Percentiles rank a stretch among this genome's conserved stretches.
These are phyloP conservation scores for Citrullus mucosospermus DNA, from an alignment of 306 rosid genomes.

Conservation along the genomic window DNA sequence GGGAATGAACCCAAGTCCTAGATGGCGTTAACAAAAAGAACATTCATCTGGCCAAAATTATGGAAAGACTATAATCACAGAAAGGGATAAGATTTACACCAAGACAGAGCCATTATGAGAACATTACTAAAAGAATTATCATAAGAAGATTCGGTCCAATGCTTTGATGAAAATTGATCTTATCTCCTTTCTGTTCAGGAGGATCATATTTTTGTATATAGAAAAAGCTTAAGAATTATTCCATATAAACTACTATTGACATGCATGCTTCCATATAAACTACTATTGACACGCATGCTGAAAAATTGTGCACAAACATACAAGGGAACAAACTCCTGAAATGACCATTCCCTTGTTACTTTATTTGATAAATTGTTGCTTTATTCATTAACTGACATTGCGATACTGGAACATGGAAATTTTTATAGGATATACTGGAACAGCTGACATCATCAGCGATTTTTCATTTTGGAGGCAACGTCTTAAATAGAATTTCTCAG, in stretches of 20 bases:
- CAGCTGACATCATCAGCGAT: constrained; percentile 58
- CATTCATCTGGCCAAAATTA: not conserved
- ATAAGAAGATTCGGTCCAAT: not conserved
- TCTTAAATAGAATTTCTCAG: constrained; percentile 49
- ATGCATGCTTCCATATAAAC: not conserved
- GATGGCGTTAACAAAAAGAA: not conserved
- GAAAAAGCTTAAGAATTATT: not conserved
- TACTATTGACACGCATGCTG: not conserved
- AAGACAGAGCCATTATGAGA: not conserved
- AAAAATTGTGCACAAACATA: not conserved
- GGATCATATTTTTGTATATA: not conserved
- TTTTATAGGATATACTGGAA: constrained; percentile 76
- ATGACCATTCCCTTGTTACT: not conserved
- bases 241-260: not conserved
- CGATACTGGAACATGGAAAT: not conserved
- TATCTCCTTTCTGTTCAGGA: not conserved
- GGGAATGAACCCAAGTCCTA: not conserved
- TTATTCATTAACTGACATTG: not conserved
- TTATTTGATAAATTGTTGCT: not conserved
- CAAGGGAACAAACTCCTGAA: not conserved
- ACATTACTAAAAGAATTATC: not conserved
- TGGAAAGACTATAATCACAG: not conserved
- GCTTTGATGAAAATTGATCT: not conserved
- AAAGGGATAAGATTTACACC: not conserved
- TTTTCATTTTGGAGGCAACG: constrained; percentile 76